Evolutionary conservation across 768 basidiomycete genomes (phyloP).

Genomic region (Panaeolus papilionaceus): DNA sequence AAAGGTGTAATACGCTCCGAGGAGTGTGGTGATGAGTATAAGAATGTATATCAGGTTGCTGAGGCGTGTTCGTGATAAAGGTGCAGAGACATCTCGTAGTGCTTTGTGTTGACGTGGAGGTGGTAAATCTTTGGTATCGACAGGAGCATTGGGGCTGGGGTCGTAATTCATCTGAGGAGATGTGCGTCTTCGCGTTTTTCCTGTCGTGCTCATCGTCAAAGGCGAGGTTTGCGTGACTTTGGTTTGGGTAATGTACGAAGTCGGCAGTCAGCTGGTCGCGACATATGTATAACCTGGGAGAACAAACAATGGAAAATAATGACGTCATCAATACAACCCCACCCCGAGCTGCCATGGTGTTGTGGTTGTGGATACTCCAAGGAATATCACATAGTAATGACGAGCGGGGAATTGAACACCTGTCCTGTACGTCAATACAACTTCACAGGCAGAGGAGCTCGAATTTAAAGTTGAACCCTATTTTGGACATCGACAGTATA

Average conservation of each 20-base stretch:
- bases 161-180: background rate
- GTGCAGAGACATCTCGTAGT: slow-evolving; percentile 46
- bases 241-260: background rate
- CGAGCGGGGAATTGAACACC: too few species aligned
- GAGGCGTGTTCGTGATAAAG: slow-evolving; percentile 51
- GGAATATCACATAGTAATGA: too few species aligned
- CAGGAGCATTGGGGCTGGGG: slow-evolving; percentile 15
- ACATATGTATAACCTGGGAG: background rate
- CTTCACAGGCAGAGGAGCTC: too few species aligned
- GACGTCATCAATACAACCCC: background rate
- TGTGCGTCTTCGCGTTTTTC: slow-evolving; percentile 1
- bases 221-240: background rate
- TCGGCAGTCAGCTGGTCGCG: background rate
- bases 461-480: too few species aligned
- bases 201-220: slow-evolving; percentile 4
- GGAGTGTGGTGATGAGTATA: slow-evolving; percentile 43
- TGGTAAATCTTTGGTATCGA: slow-evolving; percentile 31
- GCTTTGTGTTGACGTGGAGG: slow-evolving; percentile 32
- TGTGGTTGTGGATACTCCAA: too few species aligned
- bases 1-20: slow-evolving; percentile 59
- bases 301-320: background rate
- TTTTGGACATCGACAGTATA: too few species aligned
- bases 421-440: too few species aligned
- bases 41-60: slow-evolving; percentile 57
- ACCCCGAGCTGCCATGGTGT: too few species aligned